Evolutionary conservation across 1,284 basidiomycete species (phyloP), one percentile per base, ranked within the genome.

Genomic region (Stereum hirsutum): DNA sequence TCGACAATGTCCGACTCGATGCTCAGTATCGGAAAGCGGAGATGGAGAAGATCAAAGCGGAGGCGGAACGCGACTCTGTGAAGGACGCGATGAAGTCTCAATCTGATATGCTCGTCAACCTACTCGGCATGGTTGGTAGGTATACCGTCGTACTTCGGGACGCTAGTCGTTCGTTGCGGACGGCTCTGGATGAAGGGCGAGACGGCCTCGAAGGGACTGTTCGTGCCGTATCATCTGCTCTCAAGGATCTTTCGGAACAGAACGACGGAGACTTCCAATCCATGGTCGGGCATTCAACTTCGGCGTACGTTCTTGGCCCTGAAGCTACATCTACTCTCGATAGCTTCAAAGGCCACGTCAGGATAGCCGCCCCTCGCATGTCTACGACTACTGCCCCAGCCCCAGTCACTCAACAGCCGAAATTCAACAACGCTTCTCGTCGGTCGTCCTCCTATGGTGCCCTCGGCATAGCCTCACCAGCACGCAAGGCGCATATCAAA

Each of bases 121-220:
- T 92, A 11, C 63, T 90, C 20, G 83, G 87, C 6, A 78, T 89
- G 62, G 70, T 92, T n/a, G 85, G 86, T 19, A 69, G 89, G 44
- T 85, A 81, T 54, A 89, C 83, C 2, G 74, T 84, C 30, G 74
- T 81, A 58, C 65, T 91, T 35, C 74, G 73, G 19, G 81, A 88
- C 44, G 79, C 82, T 10, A 77, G 80, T 11, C 68, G 62, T 32
- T 57, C 65, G 31, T 66, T 92, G 40, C 66, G 66, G 35, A 64
- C 62, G 2, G 61, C 73, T 5, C 57, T 65, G 6, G 70, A 72
- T 41, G 65, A 63, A 10, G 69, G 66, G 8, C 58, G 58, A 5
- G 69, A 69, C 33, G 59, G 63, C 43, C 49, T 68, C 27, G 62
- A 64, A 21, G 58, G 53, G 24, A 65, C 61, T 4, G 64, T 65